Base-by-base conservation (phyloP, 306 rosid genomes). In the Medicago ruthenica region DNA sequence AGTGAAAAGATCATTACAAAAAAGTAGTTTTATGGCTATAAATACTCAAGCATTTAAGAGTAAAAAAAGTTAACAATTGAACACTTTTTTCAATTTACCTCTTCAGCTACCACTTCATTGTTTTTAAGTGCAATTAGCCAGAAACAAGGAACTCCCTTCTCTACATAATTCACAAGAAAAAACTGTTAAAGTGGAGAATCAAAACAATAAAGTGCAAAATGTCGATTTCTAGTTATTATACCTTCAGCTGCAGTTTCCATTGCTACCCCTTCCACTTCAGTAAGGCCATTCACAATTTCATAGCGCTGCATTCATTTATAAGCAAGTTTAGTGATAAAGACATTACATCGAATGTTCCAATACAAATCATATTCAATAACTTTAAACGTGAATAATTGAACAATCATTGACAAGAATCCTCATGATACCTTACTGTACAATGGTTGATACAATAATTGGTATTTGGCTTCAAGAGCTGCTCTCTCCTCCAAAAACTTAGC, bases 381-480 rank as follows among this genome's bases (percentile, higher is more conserved):
- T 42, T 68, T 44, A 1, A 40, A 13, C 1, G 0, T 27, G 27
- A 50, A 50, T 20, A 58, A 22, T 22, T 21, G 37, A 5, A 5
- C 15, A 58, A 21, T 21, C 73, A 16, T 18, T 20, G n/a, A 61
- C 4, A 36, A 58, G 58, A 47, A 62, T 77, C 6, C 50, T 72
- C 72, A 2, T 0, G 7, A 69, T 82, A 93, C 98, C 98, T 88
- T 89, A 47, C 81, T 7, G 74, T 91, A 93, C 13, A 91, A 48
- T 15, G 98, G 98, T 16, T 89, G 92, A 76, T 89, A 93, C 82
- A 93, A 59, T 16, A 63, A 80, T 83, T 93, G 98, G 74, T 93
- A 93, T 78, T 87, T 93, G 41, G 97, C 96, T 74, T 93, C 97
- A 37, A 93, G 90, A 10, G 90, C 92, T 7, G 91, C 89, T 83